Evolutionary conservation across 176 grass and related monocot species (phyloP).

Genomic region (Carex cristatella): DNA sequence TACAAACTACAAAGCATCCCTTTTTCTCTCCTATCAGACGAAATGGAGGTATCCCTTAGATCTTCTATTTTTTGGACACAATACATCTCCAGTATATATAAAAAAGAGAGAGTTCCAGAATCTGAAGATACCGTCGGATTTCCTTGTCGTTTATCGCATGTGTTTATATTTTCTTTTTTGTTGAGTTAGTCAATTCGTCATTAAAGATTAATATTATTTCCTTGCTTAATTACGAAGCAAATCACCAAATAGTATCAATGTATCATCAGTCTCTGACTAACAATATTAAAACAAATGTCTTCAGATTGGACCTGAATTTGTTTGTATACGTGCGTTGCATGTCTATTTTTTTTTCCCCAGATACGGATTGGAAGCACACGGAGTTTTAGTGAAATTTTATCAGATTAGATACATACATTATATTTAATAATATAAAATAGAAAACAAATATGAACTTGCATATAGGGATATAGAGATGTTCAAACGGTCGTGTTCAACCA

Average conservation of each 20-base stretch:
- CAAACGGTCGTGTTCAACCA: too few species aligned
- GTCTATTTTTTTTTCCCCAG: too few species aligned
- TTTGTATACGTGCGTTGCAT: too few species aligned
- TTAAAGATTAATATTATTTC: neutral
- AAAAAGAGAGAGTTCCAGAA: neutral
- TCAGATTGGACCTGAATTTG: neutral
- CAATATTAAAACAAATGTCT: neutral
- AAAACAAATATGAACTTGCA: too few species aligned
- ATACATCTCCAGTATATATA: neutral
- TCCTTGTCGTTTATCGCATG: neutral
- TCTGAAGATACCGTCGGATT: neutral
- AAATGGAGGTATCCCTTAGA: neutral
- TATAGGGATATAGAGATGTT: too few species aligned
- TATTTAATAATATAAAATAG: too few species aligned
- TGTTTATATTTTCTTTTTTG: neutral
- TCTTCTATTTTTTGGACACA: neutral
- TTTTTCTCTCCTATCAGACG: neutral
- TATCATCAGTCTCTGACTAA: neutral
- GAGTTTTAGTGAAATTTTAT: too few species aligned
- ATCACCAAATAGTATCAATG: neutral
- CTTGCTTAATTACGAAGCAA: constrained; percentile 5
- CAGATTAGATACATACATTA: too few species aligned
- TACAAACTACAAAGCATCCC: neutral
- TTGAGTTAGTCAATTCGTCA: neutral
- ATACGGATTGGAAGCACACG: too few species aligned